Percentiles rank a stretch among this genome's conserved stretches.
These are phyloP conservation scores for Rhododendron ovatum DNA, from an alignment of 148 eudicot species.

Conservation along the genomic window DNA sequence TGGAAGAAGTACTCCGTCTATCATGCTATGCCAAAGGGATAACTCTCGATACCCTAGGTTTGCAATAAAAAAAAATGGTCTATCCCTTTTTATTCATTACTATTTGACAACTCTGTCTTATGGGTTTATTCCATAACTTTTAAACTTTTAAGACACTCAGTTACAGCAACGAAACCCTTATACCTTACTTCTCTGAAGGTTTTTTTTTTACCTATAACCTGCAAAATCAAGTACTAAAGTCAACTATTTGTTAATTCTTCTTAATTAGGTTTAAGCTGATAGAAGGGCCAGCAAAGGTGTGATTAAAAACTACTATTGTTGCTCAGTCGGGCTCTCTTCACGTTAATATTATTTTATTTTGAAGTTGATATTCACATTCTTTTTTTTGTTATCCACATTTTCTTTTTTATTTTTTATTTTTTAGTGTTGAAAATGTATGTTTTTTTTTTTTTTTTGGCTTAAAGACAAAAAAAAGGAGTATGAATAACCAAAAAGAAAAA, in stretches of 20 bases:
- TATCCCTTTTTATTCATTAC: too few species aligned
- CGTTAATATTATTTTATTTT: not conserved
- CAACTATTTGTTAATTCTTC: not conserved
- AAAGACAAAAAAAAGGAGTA: too few species aligned
- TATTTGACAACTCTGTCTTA: not conserved
- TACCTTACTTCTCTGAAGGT: not conserved
- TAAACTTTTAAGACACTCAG: not conserved
- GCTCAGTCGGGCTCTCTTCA: not conserved
- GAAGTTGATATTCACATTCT: too few species aligned
- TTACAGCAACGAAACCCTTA: not conserved
- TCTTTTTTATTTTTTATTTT: too few species aligned
- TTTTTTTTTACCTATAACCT: not conserved
- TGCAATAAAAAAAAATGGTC: too few species aligned
- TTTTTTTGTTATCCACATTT: too few species aligned
- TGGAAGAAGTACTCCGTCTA: too few species aligned
- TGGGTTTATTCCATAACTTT: not conserved
- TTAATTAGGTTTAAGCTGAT: not conserved
- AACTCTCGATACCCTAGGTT: too few species aligned
- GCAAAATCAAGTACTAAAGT: not conserved
- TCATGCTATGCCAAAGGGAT: too few species aligned
- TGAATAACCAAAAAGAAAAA: too few species aligned
- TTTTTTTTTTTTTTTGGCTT: too few species aligned
- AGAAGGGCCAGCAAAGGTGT: not conserved
- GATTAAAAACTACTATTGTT: not conserved
- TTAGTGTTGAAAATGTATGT: too few species aligned